phyloP scores from a whole-genome alignment of 495 filamentous ascomycete genomes.

The Neurospora sp. region DNA sequence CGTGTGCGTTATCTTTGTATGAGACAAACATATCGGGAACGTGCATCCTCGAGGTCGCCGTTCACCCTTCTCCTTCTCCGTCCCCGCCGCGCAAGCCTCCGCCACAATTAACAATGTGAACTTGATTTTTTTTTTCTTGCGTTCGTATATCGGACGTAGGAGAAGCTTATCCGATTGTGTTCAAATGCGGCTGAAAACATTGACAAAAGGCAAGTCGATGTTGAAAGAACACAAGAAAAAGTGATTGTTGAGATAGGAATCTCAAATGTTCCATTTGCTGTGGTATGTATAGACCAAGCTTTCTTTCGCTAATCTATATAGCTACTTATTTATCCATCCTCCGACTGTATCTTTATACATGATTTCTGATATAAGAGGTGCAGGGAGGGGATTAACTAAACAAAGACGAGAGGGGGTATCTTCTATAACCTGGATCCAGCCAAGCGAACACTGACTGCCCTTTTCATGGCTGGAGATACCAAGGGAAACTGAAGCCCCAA shows the following conservation, averaged over 20 bases:
- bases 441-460: conserved; percentile 26
- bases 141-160: not conserved
- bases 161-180: not conserved
- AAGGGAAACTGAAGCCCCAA: not conserved
- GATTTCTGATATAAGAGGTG: not conserved
- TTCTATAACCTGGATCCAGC: conserved; percentile 40
- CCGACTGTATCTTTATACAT: not conserved
- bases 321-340: not conserved
- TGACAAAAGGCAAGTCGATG: not conserved
- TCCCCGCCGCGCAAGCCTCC: not conserved
- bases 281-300: not conserved
- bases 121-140: not conserved
- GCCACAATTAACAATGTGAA: not conserved
- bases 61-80: not conserved
- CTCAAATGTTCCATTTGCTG: not conserved
- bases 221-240: not conserved
- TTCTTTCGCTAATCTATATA: not conserved
- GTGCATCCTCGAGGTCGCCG: not conserved
- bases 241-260: not conserved
- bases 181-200: not conserved
- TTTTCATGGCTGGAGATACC: conserved; percentile 12
- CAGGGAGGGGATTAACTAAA: conserved; percentile 19
- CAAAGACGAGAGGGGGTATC: conserved; percentile 30
- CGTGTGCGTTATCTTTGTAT: not conserved
- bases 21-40: not conserved